Percentiles rank a stretch among this genome's conserved stretches.
phyloP scores from a whole-genome alignment of 129 eudicot genomes.

The Helichrysum umbraculigerum region DNA sequence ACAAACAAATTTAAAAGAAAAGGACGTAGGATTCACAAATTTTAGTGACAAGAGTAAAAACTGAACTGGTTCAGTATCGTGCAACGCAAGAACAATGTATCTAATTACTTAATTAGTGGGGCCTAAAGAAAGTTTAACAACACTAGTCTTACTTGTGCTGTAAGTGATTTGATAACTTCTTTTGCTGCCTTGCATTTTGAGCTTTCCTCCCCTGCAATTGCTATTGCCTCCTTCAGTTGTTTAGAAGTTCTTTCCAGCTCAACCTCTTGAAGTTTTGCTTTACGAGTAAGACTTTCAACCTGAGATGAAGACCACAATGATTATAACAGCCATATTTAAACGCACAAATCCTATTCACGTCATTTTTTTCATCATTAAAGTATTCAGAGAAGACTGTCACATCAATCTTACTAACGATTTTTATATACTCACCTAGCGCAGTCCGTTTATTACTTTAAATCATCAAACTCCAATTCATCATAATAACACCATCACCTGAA shows the following conservation, averaged over 20 bases:
- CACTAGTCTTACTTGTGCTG: constrained; percentile 71
- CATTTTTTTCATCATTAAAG: not conserved
- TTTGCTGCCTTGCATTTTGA: constrained; percentile 97
- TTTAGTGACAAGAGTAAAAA: not conserved
- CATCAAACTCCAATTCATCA: not conserved
- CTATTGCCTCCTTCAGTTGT: constrained; percentile 84
- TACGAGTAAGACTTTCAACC: constrained; percentile 80
- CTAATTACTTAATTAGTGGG: constrained; percentile 15
- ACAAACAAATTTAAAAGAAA: not conserved
- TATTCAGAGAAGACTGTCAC: not conserved
- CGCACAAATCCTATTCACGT: not conserved
- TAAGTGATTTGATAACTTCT: constrained; percentile 93
- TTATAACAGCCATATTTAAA: not conserved
- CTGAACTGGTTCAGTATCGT: constrained; percentile 5
- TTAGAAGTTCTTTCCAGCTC: constrained; percentile 78
- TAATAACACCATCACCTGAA: not conserved
- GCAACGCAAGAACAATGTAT: constrained; percentile 7
- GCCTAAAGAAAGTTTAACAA: not conserved
- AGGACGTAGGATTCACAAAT: not conserved
- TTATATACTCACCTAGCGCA: too few species aligned
- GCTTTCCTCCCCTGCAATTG: constrained; percentile 85
- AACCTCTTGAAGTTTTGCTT: constrained; percentile 73
- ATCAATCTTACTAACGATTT: not conserved
- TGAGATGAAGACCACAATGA: constrained; percentile 27
- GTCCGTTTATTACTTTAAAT: not conserved